phyloP scores from a whole-genome alignment of 179 eudicot genomes.

The Monotropa hypopitys region DNA sequence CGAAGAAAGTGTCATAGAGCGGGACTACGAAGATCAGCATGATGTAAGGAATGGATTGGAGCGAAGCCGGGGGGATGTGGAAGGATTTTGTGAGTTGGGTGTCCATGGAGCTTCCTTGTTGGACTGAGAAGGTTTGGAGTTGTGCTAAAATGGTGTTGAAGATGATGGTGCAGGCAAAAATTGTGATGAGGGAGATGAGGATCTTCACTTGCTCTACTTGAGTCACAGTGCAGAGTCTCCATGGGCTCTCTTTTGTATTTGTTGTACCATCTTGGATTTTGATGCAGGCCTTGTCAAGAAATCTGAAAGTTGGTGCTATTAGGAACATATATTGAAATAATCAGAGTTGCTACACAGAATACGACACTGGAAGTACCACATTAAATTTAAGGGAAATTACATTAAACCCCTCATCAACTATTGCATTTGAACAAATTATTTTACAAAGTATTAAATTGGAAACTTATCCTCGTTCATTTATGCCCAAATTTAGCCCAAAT shows the following conservation, averaged over 20 bases:
- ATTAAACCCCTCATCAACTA: no score
- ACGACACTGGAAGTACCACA: no score
- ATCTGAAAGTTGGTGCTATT: constrained; percentile 28
- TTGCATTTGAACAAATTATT: no score
- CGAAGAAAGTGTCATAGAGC: constrained; percentile 53
- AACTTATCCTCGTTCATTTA: no score
- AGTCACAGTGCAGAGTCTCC: constrained; percentile 57
- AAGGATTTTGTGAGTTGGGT: constrained; percentile 38
- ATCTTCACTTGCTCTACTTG: constrained; percentile 87
- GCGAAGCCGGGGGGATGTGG: constrained; percentile 84
- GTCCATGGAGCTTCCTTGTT: constrained; percentile 84
- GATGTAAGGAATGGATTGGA: constrained; percentile 81
- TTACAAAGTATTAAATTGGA: no score
- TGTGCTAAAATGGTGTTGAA: constrained; percentile 89
- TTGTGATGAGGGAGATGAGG: constrained; percentile 62
- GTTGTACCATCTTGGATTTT: constrained; percentile 15
- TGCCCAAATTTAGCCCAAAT: no score
- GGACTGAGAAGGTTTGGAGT: constrained; percentile 93
- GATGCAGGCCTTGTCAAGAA: constrained; percentile 80
- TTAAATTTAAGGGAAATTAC: no score
- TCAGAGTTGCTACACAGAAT: neutral
- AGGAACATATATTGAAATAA: neutral
- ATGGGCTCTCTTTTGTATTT: constrained; percentile 24
- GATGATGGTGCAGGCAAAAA: constrained; percentile 71
- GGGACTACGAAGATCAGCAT: constrained; percentile 72